Base-by-base conservation (phyloP, 768 basidiomycete species). In the Psilocybe cubensis region DNA sequence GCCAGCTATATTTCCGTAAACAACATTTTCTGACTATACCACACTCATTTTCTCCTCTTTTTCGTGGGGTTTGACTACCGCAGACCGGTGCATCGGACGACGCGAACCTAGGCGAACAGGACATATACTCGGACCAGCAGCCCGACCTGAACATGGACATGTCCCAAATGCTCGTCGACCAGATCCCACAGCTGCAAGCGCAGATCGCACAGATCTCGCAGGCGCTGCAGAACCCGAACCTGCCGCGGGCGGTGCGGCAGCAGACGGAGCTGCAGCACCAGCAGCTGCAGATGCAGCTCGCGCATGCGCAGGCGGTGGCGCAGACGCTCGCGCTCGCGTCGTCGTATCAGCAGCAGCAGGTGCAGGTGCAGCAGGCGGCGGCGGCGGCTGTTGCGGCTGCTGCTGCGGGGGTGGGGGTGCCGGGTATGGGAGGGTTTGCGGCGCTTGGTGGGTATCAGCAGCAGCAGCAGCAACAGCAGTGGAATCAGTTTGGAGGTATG, bases 221-320 rank as follows among this genome's bases (percentile, higher is more conserved):
- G 62, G 87, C 91, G 79, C 83, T 94, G 62, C 88, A 91, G 71
- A 94, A 92, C 67, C 84, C 87, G 18, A 80, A 84, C 8, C 76
- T 95, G 6, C 90, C 91, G 1, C 72, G 74, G 21, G 84, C 85
- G 49, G 88, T 90, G 42, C 87, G 92, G 29, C 88, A 88, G 67
- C 85, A 88, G 60, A 89, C 92, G 17, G 87, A 93, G 73, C 85
- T 90, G 79, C 90, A 95, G 70, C 83, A 91, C 65, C 88, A 91
- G 54, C 87, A 92, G 65, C 77, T 91, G 43, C 88, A 91, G 64
- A 83, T 90, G 65, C 87, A 92, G 62, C 81, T 94, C 6, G 81
- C 86, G 67, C 90, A 92, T 65, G 89, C 91, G 24, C 91, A 92
- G 66, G 80, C 87, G 20, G 81, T 93, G 54, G 81, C 83, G 11